Percentiles rank a stretch among this genome's conserved stretches.
Conservation (phyloP, 345 rosid genomes). For the Melaleuca quinquenervia region DNA sequence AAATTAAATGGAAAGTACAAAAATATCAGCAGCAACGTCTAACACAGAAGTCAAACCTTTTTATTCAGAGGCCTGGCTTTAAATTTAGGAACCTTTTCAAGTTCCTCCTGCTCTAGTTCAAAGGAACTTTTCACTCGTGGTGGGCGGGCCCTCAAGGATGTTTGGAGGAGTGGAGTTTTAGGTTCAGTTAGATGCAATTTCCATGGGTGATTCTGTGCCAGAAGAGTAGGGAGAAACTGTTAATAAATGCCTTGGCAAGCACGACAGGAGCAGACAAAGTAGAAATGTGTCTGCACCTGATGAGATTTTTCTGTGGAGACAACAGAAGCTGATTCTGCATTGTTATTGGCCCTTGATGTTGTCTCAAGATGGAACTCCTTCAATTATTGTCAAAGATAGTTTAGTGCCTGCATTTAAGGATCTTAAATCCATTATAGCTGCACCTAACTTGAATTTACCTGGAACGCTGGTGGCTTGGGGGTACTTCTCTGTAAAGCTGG, state of each 20-base stretch:
- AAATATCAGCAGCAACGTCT: not conserved
- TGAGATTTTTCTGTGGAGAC: slow-evolving; percentile 63
- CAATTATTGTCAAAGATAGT: not conserved
- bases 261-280: not conserved
- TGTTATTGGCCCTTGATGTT: slow-evolving; percentile 65
- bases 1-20: not conserved
- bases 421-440: not conserved
- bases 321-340: slow-evolving; percentile 71
- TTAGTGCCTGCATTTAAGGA: not conserved
- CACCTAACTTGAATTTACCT: slow-evolving; percentile 25
- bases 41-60: slow-evolving; percentile 40
- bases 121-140: slow-evolving; percentile 57
- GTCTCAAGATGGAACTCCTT: slow-evolving; percentile 93
- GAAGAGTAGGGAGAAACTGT: not conserved
- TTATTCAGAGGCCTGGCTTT: slow-evolving; percentile 93
- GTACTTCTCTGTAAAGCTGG: slow-evolving; percentile 53
- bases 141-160: slow-evolving; percentile 88
- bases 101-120: slow-evolving; percentile 83
- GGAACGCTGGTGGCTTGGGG: slow-evolving; percentile 79
- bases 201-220: slow-evolving; percentile 41
- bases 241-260: not conserved
- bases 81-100: slow-evolving; percentile 84
- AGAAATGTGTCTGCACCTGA: slow-evolving; percentile 33
- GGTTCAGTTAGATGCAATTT: slow-evolving; percentile 70
- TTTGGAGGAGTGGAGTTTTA: slow-evolving; percentile 68